A percentile compares a stretch with the other conserved stretches of the same genome.
Evolutionary conservation across 1,284 basidiomycete species (phyloP).

Genomic region (Lignosus rhinocerotis): DNA sequence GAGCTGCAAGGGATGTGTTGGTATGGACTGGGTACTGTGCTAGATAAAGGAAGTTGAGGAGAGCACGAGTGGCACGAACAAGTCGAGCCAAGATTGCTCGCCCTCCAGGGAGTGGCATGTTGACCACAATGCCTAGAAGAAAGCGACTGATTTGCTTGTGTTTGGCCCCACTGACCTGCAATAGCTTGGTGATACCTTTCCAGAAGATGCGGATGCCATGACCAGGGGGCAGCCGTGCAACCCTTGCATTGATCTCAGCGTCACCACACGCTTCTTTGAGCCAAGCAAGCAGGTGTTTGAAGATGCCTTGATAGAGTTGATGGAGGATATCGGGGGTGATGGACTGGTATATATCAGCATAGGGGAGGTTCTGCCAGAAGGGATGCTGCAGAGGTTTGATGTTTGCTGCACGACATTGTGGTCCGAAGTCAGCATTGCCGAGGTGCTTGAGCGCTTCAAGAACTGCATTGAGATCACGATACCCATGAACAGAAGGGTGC

Average conservation of each 20-base stretch:
- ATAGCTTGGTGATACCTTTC: conserved; percentile 27
- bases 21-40: conserved; percentile 32
- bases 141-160: conserved; percentile 25
- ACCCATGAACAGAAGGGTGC: not conserved
- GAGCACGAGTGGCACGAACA: too few species aligned
- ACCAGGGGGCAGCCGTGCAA: conserved; percentile 20
- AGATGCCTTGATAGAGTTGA: conserved; percentile 39
- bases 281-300: conserved; percentile 36
- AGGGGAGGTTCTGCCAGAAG: conserved; percentile 40
- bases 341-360: conserved; percentile 35
- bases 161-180: conserved; percentile 23
- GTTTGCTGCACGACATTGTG: not conserved
- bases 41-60: not conserved
- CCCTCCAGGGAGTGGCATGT: conserved; percentile 1
- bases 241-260: conserved; percentile 26
- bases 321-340: conserved; percentile 47
- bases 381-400: conserved; percentile 29
- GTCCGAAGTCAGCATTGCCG: not conserved
- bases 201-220: conserved; percentile 24
- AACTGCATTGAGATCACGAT: not conserved
- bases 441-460: not conserved
- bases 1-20: conserved; percentile 18
- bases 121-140: conserved; percentile 20
- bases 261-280: conserved; percentile 8
- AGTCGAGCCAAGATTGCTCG: conserved; percentile 23